phyloP scores from a whole-genome alignment of 345 rosid species.

The Sonneratia caseolaris region DNA sequence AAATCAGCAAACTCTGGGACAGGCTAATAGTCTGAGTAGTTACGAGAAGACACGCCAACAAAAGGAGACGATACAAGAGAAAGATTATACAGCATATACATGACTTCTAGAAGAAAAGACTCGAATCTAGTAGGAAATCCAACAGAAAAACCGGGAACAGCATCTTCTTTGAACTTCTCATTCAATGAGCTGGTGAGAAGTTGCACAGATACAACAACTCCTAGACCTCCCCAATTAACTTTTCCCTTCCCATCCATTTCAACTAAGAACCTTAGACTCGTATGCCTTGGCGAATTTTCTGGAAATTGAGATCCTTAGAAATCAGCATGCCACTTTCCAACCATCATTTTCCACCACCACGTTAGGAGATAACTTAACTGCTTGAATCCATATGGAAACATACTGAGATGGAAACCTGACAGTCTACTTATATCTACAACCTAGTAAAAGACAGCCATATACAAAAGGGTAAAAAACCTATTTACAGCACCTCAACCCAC shows the following conservation, averaged over 20 bases:
- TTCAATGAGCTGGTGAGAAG: not conserved
- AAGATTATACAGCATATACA: constrained; percentile 12
- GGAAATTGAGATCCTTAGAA: not conserved
- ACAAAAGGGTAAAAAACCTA: not conserved
- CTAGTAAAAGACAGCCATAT: not conserved
- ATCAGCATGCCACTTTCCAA: not conserved
- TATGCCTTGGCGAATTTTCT: not conserved
- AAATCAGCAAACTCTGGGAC: not conserved
- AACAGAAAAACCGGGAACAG: not conserved
- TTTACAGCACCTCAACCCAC: not conserved
- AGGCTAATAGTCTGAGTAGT: not conserved
- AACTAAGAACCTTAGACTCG: not conserved
- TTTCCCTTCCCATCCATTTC: not conserved
- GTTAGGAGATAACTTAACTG: not conserved
- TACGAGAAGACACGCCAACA: not conserved
- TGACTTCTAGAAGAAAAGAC: not conserved
- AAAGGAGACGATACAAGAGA: not conserved
- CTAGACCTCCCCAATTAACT: not conserved
- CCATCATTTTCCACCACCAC: not conserved
- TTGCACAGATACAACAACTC: not conserved
- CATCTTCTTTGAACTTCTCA: not conserved
- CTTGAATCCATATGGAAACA: not conserved
- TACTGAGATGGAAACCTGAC: not conserved
- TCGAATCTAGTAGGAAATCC: not conserved
- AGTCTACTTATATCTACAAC: not conserved